phyloP scores from a whole-genome alignment of 148 eudicot genomes.

The Chenopodium suecicum region DNA sequence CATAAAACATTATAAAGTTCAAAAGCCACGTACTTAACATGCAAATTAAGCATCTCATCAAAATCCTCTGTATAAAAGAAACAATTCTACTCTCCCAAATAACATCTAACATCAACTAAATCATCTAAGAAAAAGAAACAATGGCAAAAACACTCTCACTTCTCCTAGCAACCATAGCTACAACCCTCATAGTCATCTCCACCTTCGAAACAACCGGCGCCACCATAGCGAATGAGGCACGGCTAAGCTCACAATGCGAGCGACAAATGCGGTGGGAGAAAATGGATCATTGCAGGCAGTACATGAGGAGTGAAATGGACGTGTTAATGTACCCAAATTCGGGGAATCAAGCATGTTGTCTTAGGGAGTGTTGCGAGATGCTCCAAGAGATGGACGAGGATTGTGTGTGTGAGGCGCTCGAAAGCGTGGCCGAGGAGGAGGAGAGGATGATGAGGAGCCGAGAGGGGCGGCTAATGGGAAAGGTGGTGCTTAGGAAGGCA shows the following conservation, averaged over 20 bases:
- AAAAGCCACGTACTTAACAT: slow-evolving; percentile 27
- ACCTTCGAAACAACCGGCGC: background rate
- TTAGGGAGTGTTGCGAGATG: slow-evolving; percentile 36
- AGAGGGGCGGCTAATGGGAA: background rate
- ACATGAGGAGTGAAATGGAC: slow-evolving; percentile 26
- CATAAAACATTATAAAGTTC: background rate
- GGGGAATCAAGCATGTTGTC: slow-evolving; percentile 17
- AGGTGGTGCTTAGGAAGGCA: slow-evolving; percentile 26
- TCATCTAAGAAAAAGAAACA: background rate
- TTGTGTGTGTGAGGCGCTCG: slow-evolving; percentile 36
- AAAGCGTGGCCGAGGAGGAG: slow-evolving; percentile 18
- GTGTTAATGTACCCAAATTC: background rate
- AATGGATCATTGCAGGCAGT: slow-evolving; percentile 33
- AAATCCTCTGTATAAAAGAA: background rate
- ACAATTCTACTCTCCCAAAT: background rate
- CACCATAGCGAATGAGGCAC: background rate
- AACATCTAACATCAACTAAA: background rate
- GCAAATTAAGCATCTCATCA: background rate
- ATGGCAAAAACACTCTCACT: background rate
- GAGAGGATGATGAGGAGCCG: slow-evolving; percentile 21
- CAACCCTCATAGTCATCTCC: background rate
- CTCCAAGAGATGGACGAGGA: slow-evolving; percentile 26
- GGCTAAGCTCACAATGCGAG: slow-evolving; percentile 29
- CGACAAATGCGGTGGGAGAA: slow-evolving; percentile 30
- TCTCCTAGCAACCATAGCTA: background rate